Evolutionary conservation across 2,329 filamentous ascomycete genomes (phyloP).

Genomic region (Emergomyces africanus): DNA sequence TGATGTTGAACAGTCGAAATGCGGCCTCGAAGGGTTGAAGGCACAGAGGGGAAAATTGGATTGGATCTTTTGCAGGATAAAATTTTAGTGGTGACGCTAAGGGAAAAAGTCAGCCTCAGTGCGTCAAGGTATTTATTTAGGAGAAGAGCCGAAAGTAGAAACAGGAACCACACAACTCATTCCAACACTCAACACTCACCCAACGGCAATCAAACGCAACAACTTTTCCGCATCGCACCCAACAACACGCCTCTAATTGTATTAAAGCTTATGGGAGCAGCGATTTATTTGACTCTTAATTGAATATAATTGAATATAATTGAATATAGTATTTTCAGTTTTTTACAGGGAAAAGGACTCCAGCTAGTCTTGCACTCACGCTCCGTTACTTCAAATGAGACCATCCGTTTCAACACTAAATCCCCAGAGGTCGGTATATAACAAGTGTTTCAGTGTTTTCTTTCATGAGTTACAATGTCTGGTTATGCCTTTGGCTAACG

Average conservation of each 20-base stretch:
- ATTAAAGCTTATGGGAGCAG: background rate
- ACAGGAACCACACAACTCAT: background rate
- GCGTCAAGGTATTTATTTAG: conserved; percentile 7
- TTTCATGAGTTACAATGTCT: background rate
- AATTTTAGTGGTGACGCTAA: conserved; percentile 15
- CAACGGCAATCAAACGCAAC: background rate
- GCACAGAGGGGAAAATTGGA: conserved; percentile 8
- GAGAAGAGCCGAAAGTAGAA: conserved; percentile 3
- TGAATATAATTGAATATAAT: too few species aligned
- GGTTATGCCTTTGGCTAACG: background rate
- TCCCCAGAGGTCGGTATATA: background rate
- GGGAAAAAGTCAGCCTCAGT: conserved; percentile 10
- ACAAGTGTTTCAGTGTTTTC: background rate
- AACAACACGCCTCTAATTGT: background rate
- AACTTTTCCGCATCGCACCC: background rate
- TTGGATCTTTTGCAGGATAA: conserved; percentile 8
- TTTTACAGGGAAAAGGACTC: background rate
- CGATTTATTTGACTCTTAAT: background rate
- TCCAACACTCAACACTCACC: background rate
- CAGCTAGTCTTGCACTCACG: too few species aligned
- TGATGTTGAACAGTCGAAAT: background rate
- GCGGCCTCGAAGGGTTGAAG: conserved; percentile 2
- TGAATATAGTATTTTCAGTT: background rate
- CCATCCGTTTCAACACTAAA: background rate
- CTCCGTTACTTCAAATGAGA: background rate